A percentile compares a stretch with the other conserved stretches of the same genome.
These are phyloP conservation scores for Lentithecium fluviatile DNA, from an alignment of 495 filamentous ascomycete genomes.

Conservation along the genomic window DNA sequence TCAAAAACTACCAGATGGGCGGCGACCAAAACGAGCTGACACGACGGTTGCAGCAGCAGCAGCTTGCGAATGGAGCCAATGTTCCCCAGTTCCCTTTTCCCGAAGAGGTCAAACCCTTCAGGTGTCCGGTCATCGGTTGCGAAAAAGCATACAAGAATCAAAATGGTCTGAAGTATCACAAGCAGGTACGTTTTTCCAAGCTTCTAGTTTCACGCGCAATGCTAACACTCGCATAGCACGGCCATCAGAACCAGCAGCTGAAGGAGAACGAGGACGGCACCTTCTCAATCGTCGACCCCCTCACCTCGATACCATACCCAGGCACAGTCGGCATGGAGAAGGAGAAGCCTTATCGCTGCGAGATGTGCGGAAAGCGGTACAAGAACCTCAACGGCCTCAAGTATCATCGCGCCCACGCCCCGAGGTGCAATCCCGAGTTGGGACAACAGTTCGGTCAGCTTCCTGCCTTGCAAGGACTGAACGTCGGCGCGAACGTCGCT, in stretches of 20 bases:
- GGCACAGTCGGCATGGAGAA: constrained; percentile 99
- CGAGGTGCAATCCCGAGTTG: constrained; percentile 46
- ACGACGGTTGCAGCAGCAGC: constrained; percentile 67
- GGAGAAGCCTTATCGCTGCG: constrained; percentile 97
- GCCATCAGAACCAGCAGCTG: constrained; percentile 92
- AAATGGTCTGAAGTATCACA: constrained; percentile 90
- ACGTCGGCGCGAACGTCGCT: constrained; percentile 44
- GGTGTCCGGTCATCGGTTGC: constrained; percentile 95
- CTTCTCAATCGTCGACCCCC: constrained; percentile 96
- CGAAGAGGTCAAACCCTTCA: constrained; percentile 87
- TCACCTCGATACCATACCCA: constrained; percentile 88
- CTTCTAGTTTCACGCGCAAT: constrained; percentile 14
- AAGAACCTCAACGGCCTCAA: constrained; percentile 84
- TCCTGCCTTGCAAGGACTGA: constrained; percentile 37
- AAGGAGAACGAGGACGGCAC: constrained; percentile 95
- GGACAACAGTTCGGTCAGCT: constrained; percentile 34
- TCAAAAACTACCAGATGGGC: constrained; percentile 66
- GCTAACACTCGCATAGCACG: constrained; percentile 63
- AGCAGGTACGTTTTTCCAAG: constrained; percentile 56
- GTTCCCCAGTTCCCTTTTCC: constrained; percentile 37
- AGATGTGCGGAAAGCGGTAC: constrained; percentile 95
- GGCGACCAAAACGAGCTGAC: constrained; percentile 69
- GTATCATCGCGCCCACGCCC: constrained; percentile 45
- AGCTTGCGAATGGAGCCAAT: constrained; percentile 58
- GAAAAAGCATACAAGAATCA: constrained; percentile 99